Evolutionary conservation across 2,329 filamentous ascomycete genomes (phyloP).

Genomic region (Ophiocordyceps polyrhachis-furcata): DNA sequence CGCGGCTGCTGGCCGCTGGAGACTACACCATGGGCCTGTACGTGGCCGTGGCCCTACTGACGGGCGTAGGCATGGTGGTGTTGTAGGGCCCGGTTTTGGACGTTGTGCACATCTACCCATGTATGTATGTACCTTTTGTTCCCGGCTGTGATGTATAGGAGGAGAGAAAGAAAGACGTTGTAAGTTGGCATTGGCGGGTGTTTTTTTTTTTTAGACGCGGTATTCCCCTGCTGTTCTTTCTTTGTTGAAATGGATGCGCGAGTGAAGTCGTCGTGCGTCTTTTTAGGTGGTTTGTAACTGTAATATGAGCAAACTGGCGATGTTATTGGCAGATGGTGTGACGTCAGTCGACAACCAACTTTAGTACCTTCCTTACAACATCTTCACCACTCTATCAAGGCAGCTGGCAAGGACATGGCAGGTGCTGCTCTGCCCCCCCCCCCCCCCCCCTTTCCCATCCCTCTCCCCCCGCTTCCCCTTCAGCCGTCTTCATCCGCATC

Average conservation of each 20-base stretch:
- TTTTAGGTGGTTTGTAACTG: neutral
- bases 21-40: conserved; percentile 31
- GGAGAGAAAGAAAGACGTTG: neutral
- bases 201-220: conserved; percentile 9
- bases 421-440: neutral
- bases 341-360: neutral
- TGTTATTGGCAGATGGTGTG: neutral
- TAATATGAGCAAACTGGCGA: neutral
- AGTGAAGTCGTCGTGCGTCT: neutral
- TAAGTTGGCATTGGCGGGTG: conserved; percentile 12
- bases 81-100: conserved; percentile 22
- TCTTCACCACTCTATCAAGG: too few relatives aligned
- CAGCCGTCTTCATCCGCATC: neutral
- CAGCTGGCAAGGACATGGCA: neutral
- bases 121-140: too few relatives aligned
- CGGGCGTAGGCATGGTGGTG: conserved; percentile 33
- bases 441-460: neutral
- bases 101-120: too few relatives aligned
- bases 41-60: conserved; percentile 29
- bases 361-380: too few relatives aligned
- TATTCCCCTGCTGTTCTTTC: conserved; percentile 4
- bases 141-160: too few relatives aligned
- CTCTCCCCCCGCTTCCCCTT: neutral
- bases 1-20: conserved; percentile 24
- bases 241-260: neutral